These are phyloP conservation scores for Parathielavia hyrcaniae DNA, from an alignment of 495 filamentous ascomycete genomes.

Conservation along the genomic window DNA sequence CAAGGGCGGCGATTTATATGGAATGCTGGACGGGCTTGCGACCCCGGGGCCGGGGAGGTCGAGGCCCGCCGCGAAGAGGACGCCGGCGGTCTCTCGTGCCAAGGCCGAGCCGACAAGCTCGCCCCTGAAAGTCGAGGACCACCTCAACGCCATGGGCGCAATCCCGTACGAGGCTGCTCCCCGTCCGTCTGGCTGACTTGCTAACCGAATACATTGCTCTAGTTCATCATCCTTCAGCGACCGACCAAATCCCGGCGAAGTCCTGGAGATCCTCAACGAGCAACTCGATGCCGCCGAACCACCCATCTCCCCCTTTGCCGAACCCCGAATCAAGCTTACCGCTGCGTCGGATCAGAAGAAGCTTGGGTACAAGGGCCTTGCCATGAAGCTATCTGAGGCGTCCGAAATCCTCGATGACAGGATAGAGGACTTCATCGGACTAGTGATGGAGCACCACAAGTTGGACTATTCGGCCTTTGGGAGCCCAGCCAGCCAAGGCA, in stretches of 20 bases:
- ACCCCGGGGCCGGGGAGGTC: slow-evolving; percentile 53
- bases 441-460: slow-evolving; percentile 67
- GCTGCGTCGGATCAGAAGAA: slow-evolving; percentile 83
- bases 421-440: slow-evolving; percentile 74
- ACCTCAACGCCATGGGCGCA: slow-evolving; percentile 36
- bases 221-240: slow-evolving; percentile 58
- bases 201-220: slow-evolving; percentile 6
- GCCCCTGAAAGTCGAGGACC: slow-evolving; percentile 41
- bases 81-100: slow-evolving; percentile 41
- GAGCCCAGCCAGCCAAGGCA: slow-evolving; percentile 75
- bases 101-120: slow-evolving; percentile 43
- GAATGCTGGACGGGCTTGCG: slow-evolving; percentile 76
- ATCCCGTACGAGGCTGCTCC: slow-evolving; percentile 29
- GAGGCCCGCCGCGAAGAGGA: slow-evolving; percentile 55
- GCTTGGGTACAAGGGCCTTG: slow-evolving; percentile 82
- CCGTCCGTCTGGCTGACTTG: not conserved
- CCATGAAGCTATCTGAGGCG: slow-evolving; percentile 86
- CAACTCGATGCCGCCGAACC: slow-evolving; percentile 63
- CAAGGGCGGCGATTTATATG: slow-evolving; percentile 64
- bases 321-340: slow-evolving; percentile 72
- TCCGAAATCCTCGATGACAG: slow-evolving; percentile 91
- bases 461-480: slow-evolving; percentile 80
- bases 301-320: slow-evolving; percentile 62
- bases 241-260: slow-evolving; percentile 69
- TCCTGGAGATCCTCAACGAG: slow-evolving; percentile 72